Base-by-base conservation (phyloP, 2,329 filamentous ascomycete genomes). In the Chaetomium sp. region DNA sequence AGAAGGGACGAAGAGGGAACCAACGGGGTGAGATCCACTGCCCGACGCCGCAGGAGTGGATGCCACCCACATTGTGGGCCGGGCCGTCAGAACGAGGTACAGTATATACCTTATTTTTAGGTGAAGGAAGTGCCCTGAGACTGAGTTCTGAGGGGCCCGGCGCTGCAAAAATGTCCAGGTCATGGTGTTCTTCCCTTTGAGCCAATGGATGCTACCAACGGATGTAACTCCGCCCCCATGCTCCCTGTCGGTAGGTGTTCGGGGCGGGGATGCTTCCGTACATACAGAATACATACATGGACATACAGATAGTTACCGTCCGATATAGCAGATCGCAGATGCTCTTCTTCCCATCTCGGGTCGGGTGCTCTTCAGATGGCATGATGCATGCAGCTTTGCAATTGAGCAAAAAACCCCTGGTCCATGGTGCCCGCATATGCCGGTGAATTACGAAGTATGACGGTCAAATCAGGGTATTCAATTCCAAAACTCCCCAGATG, bases 381-480 rank as follows among this genome's bases (percentile, higher is more conserved):
- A 57, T 27, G 57, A 31, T 50, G 42, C 45, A 31, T 50, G 42
- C 45, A 59, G 31, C 12, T 35, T 25, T 31, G 38, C 56, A 7
- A 23, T 31, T 49, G 19, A 58, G 27, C 25, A 27, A 57, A 42
- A 42, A 19, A 2, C 35, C 35, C 35, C 16, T 5, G 33, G 35
- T 6, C 12, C 35, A 42, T 1, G 35, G 33, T 27, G 47, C 33
- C 35, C 47, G 47, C 61, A 58, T 21, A 19, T 55, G 56, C 49
- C 25, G 47, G 33, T n/a, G 55, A 53, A n/a, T 53, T 59, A 42
- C 13, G 55, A 53, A n/a, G 45, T 59, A 42, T 31, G 51, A 60
- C 21, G 23, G n/a, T 55, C 62, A 47, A 60, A 64, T 60, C 51
- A 60, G 57, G 62, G 57, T 60, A 60, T 64, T 51, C 57, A 51